Evolutionary conservation across 495 filamentous ascomycete species (phyloP).

Genomic region (Staphylotrichum tortipilum): DNA sequence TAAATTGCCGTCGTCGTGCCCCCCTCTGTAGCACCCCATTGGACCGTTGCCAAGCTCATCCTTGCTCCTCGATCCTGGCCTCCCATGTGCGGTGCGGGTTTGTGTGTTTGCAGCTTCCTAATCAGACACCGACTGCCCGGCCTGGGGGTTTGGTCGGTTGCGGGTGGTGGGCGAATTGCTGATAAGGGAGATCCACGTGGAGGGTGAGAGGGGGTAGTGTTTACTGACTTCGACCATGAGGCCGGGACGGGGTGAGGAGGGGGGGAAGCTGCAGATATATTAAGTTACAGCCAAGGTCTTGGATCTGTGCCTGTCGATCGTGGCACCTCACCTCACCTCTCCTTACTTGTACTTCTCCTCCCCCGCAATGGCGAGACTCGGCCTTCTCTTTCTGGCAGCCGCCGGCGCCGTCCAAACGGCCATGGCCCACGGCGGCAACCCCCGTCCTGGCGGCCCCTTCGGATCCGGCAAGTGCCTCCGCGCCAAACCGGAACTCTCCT

Average conservation of each 20-base stretch:
- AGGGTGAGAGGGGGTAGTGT: too few relatives aligned
- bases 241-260: neutral
- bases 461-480: neutral
- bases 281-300: neutral
- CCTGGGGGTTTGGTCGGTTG: too few relatives aligned
- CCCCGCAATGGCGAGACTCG: neutral
- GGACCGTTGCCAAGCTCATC: too few relatives aligned
- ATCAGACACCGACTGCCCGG: neutral
- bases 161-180: neutral
- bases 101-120: neutral
- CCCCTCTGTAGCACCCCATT: too few relatives aligned
- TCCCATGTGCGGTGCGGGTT: too few relatives aligned
- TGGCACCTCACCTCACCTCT: neutral
- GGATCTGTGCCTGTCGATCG: neutral
- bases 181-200: neutral
- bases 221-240: too few relatives aligned
- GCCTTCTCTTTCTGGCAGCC: neutral
- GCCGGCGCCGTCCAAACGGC: neutral
- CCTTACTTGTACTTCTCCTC: neutral
- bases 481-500: constrained; percentile 33
- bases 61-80: too few relatives aligned
- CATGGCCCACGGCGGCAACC: neutral
- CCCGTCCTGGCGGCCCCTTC: neutral
- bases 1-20: too few relatives aligned
- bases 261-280: neutral